Base-by-base conservation (phyloP, 208 protist species). In the Wallacemonas rigidus region DNA sequence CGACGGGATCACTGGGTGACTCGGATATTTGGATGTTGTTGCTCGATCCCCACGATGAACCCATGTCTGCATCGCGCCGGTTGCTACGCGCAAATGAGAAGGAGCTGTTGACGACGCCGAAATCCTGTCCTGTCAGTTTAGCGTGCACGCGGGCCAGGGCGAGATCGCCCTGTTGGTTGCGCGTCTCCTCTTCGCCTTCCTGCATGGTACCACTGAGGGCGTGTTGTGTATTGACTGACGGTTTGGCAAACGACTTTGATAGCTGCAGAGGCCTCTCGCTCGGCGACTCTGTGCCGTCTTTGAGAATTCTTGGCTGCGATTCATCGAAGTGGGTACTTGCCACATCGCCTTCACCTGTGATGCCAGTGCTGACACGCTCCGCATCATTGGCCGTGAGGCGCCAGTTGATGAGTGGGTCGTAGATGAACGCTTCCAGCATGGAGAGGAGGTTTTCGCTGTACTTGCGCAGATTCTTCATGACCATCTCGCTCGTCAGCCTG, bases 331-430 rank as follows among this genome's bases (percentile, higher is more conserved):
- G 45, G 15, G 12, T 41, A 3, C 6, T 26, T 17, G 61, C 41
- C 14, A 0, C 26, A 26, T 15, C 12, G n/a, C 4, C 69, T 47
- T 57, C 68, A 2, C 69, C 17, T 15, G 3, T 53, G 9, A 55
- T 14, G 4, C 41, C 57, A 3, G 79, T 68, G 8, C 50, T 51
- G 3, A 74, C 77, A 14, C 45, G 43, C 1, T 91, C 86, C 1
- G 75, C 67, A 1, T 87, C 79, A 43, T 70, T 82, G n/a, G 74
- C 83, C 62, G 92, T 91, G 11, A 99, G 88, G 15, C 98, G 84
- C 99, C 98, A 99, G 82, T 99, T 99, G 79, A 99, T 99, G 6
- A 99, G 90, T 7, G 99, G 99, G 84, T 99, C 99, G 88, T 99
- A 98, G 56, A 99, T 99, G 83, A 99, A 99, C 0, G 99, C 98